Evolutionary conservation across 257 asterid genomes (phyloP).

Genomic region (Solanum rostratum): DNA sequence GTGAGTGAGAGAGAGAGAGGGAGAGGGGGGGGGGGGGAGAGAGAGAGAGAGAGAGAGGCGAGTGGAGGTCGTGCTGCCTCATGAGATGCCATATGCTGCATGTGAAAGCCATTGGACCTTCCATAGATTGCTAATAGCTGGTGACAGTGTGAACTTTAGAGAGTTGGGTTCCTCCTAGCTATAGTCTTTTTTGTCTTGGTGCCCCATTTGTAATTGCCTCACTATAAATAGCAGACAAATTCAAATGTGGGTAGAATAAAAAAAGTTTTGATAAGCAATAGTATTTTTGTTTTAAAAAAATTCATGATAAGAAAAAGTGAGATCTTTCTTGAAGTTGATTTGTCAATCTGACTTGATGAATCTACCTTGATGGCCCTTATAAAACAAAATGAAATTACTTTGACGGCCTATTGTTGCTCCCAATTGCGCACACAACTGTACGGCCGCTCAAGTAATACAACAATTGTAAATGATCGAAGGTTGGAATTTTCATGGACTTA

Average conservation of each 20-base stretch:
- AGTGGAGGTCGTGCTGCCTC: neutral
- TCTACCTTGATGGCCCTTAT: neutral
- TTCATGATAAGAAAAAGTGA: neutral
- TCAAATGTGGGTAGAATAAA: neutral
- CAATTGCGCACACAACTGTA: neutral
- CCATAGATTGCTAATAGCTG: neutral
- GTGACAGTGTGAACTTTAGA: neutral
- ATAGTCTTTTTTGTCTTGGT: neutral
- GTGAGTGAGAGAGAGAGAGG: neutral
- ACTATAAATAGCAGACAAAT: neutral
- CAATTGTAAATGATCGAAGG: neutral
- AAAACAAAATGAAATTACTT: neutral
- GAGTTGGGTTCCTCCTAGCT: neutral
- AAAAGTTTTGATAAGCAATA: neutral
- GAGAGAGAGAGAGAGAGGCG: neutral
- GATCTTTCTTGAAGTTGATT: neutral
- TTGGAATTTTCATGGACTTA: neutral
- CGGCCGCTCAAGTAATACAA: neutral
- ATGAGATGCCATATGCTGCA: neutral
- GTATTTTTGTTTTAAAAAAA: neutral
- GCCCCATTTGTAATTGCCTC: neutral
- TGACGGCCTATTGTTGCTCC: neutral
- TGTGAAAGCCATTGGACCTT: neutral
- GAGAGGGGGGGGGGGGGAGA: neutral
- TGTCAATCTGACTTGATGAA: neutral